Evolutionary conservation across 192 early-diverging fungal species (phyloP).

Genomic region (Coemansia sp.): DNA sequence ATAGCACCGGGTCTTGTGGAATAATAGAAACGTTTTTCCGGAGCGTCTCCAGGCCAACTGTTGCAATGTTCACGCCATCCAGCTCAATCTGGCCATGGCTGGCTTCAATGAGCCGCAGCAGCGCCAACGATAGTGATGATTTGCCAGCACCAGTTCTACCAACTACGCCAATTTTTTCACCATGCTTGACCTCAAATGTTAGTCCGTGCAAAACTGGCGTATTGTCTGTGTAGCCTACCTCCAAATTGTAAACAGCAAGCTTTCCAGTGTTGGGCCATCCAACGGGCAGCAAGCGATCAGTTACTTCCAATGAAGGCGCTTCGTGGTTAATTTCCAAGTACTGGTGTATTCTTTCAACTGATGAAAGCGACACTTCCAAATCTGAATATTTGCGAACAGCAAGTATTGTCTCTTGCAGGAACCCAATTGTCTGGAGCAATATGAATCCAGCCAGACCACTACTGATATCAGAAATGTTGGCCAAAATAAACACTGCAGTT

Average conservation of each 20-base stretch:
- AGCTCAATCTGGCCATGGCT: slow-evolving; percentile 62
- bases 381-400: slow-evolving; percentile 66
- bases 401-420: slow-evolving; percentile 72
- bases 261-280: slow-evolving; percentile 67
- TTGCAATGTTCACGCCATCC: slow-evolving; percentile 73
- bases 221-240: slow-evolving; percentile 63
- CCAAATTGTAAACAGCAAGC: slow-evolving; percentile 64
- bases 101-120: slow-evolving; percentile 75
- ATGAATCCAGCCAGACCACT: slow-evolving; percentile 83
- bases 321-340: slow-evolving; percentile 81
- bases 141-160: slow-evolving; percentile 85
- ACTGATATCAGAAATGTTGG: slow-evolving; percentile 53
- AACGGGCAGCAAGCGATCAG: slow-evolving; percentile 50
- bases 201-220: slow-evolving; percentile 62
- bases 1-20: slow-evolving; percentile 82
- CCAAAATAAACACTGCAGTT: slow-evolving; percentile 64
- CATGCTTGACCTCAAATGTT: slow-evolving; percentile 62
- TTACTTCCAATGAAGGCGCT: slow-evolving; percentile 53
- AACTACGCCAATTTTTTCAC: slow-evolving; percentile 84
- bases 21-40: slow-evolving; percentile 74
- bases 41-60: slow-evolving; percentile 71
- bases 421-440: slow-evolving; percentile 77
- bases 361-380: slow-evolving; percentile 76
- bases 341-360: slow-evolving; percentile 77
- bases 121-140: slow-evolving; percentile 61